These are phyloP conservation scores for Chaetomium fimeti DNA, from an alignment of 495 filamentous ascomycete genomes.

Conservation along the genomic window DNA sequence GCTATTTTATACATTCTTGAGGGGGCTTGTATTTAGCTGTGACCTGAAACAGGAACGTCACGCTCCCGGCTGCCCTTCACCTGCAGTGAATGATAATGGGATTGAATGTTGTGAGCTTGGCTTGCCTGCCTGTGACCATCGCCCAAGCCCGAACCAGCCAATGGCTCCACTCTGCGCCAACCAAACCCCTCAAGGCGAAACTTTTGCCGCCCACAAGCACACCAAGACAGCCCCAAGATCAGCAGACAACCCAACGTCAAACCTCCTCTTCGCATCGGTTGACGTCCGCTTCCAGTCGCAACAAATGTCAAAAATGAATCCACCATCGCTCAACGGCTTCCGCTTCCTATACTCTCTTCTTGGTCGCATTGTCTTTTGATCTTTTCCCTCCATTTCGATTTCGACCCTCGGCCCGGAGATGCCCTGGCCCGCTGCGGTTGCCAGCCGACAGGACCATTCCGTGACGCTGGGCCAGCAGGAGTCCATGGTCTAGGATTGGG, in stretches of 20 bases:
- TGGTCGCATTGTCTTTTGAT: not conserved
- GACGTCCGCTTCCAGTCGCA: not conserved
- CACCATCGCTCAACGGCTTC: not conserved
- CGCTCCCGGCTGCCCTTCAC: no score
- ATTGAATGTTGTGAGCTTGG: not conserved
- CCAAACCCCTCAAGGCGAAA: slow-evolving; percentile 13
- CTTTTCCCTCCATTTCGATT: not conserved
- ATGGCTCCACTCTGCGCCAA: slow-evolving; percentile 9
- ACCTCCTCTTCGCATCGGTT: not conserved
- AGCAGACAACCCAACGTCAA: slow-evolving; percentile 1
- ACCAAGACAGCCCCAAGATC: not conserved
- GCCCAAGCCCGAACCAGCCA: not conserved
- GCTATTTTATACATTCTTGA: no score
- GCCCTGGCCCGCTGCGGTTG: slow-evolving; percentile 1
- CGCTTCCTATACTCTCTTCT: not conserved
- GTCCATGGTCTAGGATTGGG: not conserved
- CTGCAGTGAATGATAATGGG: no score
- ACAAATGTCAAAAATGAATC: not conserved
- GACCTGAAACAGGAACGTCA: no score
- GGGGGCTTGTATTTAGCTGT: no score
- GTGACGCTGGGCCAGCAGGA: not conserved
- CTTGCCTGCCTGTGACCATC: not conserved
- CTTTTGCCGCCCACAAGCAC: slow-evolving; percentile 13
- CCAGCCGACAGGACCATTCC: not conserved
- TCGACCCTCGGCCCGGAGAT: not conserved